Evolutionary conservation across 805 yeast genomes (phyloP).

Genomic region (Lipomyces lipofer): DNA sequence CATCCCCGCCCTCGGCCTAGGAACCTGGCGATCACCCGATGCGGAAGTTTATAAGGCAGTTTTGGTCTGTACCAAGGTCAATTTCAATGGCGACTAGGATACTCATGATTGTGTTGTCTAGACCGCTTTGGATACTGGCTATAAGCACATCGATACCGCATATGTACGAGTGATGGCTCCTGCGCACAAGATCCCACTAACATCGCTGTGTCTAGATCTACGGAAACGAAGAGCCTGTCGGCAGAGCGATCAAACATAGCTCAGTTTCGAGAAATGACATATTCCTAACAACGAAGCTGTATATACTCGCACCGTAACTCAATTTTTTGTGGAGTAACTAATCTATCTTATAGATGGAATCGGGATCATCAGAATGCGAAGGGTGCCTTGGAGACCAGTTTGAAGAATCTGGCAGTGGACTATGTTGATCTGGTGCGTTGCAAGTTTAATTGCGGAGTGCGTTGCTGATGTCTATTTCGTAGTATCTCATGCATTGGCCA

Average conservation of each 20-base stretch:
- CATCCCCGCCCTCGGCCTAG: slow-evolving; percentile 70
- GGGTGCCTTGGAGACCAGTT: slow-evolving; percentile 56
- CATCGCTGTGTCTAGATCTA: slow-evolving; percentile 44
- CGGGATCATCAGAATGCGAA: slow-evolving; percentile 42
- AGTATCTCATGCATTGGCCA: slow-evolving; percentile 81
- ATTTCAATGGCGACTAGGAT: background rate
- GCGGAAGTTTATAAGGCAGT: slow-evolving; percentile 58
- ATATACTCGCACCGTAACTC: slow-evolving; percentile 39
- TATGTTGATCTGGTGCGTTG: slow-evolving; percentile 59
- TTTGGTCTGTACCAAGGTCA: slow-evolving; percentile 29
- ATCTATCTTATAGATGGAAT: slow-evolving; percentile 41
- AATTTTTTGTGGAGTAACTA: slow-evolving; percentile 36
- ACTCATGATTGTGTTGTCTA: background rate
- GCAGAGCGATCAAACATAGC: slow-evolving; percentile 32
- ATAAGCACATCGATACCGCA: slow-evolving; percentile 79
- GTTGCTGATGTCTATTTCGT: slow-evolving; percentile 49
- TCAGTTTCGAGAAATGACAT: slow-evolving; percentile 53
- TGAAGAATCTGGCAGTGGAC: slow-evolving; percentile 63
- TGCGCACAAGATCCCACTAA: background rate
- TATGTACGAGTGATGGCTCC: slow-evolving; percentile 29
- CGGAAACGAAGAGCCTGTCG: slow-evolving; percentile 52
- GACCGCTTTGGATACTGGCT: slow-evolving; percentile 56
- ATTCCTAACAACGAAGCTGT: slow-evolving; percentile 48
- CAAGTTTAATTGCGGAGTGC: slow-evolving; percentile 29
- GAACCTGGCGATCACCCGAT: slow-evolving; percentile 65